These are phyloP conservation scores for Floccularia luteovirens DNA, from an alignment of 768 basidiomycete species.

Conservation along the genomic window DNA sequence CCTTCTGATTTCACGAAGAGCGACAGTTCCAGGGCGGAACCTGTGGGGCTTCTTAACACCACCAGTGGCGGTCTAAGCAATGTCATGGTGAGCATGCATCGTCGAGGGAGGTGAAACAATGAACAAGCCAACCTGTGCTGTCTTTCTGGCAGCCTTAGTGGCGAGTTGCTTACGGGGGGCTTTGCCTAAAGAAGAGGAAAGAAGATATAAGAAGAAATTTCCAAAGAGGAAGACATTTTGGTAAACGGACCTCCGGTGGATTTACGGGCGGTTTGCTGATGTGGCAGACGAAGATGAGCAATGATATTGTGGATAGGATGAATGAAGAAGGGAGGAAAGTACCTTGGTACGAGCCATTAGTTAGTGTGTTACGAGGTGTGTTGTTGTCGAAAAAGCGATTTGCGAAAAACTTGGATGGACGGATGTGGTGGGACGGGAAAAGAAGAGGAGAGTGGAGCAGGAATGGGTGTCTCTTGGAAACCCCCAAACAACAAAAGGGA, in stretches of 20 bases:
- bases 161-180: constrained; percentile 93
- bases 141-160: constrained; percentile 92
- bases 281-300: constrained; percentile 24
- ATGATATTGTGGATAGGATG: constrained; percentile 17
- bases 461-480: constrained; percentile 24
- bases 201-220: constrained; percentile 13
- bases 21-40: no score
- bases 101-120: constrained; percentile 7
- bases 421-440: constrained; percentile 30
- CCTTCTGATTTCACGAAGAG: constrained; percentile 96
- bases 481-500: constrained; percentile 28
- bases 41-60: constrained; percentile 99
- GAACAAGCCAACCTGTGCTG: constrained; percentile 46
- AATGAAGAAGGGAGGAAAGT: constrained; percentile 9
- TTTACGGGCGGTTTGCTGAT: constrained; percentile 96
- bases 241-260: constrained; percentile 84
- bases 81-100: neutral
- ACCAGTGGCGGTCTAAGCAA: constrained; percentile 65
- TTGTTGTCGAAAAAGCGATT: neutral
- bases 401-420: constrained; percentile 10
- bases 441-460: constrained; percentile 21
- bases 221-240: constrained; percentile 9
- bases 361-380: no score
- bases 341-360: constrained; percentile 90
- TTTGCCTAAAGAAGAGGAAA: constrained; percentile 47